Percentiles rank a stretch among this genome's conserved stretches.
Evolutionary conservation across 148 eudicot genomes (phyloP).

Genomic region (Pharnaceum exiguum): DNA sequence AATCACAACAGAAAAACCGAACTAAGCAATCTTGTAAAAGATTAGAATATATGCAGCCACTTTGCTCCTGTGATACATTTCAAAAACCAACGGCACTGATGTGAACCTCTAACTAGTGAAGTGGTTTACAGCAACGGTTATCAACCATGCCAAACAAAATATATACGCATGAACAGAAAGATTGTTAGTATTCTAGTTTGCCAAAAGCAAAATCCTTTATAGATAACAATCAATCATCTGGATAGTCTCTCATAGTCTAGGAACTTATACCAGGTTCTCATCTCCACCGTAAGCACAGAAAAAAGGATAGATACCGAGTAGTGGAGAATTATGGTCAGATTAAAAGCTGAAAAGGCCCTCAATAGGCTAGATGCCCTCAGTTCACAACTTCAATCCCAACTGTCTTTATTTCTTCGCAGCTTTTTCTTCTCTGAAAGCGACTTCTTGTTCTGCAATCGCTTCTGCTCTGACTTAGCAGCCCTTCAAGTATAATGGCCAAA

Average conservation of each 20-base stretch:
- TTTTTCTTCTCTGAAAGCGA: conserved; percentile 62
- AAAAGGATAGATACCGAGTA: too few species aligned
- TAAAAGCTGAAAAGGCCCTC: too few species aligned
- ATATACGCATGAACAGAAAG: conserved; percentile 2
- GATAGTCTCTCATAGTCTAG: too few species aligned
- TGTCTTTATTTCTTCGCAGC: conserved; percentile 53
- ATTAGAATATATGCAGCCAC: conserved; percentile 1
- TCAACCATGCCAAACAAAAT: conserved; percentile 5
- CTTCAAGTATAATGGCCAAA: conserved; percentile 23
- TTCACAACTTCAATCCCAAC: conserved; percentile 47
- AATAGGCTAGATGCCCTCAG: too few species aligned
- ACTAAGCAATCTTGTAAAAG: neutral
- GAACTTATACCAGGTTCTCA: too few species aligned
- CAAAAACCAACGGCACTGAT: neutral
- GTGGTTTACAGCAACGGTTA: conserved; percentile 2
- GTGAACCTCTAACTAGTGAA: too few species aligned
- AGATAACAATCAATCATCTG: too few species aligned
- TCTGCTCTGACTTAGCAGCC: conserved; percentile 68
- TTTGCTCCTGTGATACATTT: neutral
- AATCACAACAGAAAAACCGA: neutral
- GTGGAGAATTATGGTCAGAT: too few species aligned
- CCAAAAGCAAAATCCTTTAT: neutral
- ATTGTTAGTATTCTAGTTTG: neutral
- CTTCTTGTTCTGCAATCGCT: conserved; percentile 73
- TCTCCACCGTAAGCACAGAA: too few species aligned